Evolutionary conservation across 257 asterid species (phyloP), one percentile per base, ranked within the genome.

Genomic region (Scutellaria baicalensis): DNA sequence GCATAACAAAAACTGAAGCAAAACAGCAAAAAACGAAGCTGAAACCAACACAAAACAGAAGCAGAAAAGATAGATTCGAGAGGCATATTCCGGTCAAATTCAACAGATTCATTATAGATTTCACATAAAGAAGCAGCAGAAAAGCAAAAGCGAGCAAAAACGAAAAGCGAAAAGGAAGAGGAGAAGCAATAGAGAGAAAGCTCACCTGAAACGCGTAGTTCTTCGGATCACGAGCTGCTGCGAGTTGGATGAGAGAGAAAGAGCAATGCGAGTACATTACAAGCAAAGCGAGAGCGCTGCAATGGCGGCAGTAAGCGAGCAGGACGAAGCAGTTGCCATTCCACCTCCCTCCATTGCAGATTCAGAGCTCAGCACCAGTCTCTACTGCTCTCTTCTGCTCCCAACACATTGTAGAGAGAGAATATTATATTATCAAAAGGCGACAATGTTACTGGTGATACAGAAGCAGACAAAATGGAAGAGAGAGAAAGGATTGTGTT

Each of bases 131-230:
- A 77, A 70, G 66, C 75, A 66, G 42, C 42, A 21, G 33, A 45
- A 83, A 78, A 63, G 66, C 42, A 72, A 75, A 70, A 61, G 80
- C 52, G 14, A 61, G 54, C 59, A 64, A 40, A 68, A 59, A 48
- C 56, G 20, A 45, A 21, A 68, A 59, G 59, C 40, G 49, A 64
- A 69, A 68, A 64, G 47, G 11, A 47, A 3, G 40, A 64, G 23
- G 71, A 20, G 47, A 57, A 68, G 75, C 60, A 57, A 75, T n/a
- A n/a, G 50, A 38, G 70, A 44, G 52, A 44, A 23, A 14, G 61
- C 45, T 81, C 83, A 82, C 89, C 89, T 69, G 78, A 82, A 80
- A 51, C 45, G 59, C 57, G 82, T 20, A 76, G 80, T 17, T 62
- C 12, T 59, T 45, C 60, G 58, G 86, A 75, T 80, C 88, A 75